Evolutionary conservation across 768 basidiomycete species (phyloP), one percentile per base, ranked within the genome.

Genomic region (Stropharia rugosoannulata): DNA sequence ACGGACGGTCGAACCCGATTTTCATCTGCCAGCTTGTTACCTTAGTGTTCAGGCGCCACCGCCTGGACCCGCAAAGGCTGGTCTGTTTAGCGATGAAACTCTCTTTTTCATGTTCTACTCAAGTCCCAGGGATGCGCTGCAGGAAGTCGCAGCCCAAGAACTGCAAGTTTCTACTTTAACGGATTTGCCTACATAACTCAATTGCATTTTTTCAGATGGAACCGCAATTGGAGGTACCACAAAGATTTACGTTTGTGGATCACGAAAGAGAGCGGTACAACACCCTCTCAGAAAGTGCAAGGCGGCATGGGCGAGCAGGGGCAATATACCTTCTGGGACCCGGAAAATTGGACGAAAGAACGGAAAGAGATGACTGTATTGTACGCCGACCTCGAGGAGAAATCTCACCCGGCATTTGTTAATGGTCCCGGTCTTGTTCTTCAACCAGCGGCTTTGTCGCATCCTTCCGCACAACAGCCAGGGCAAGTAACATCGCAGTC

Each of bases 61-160:
- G 44, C 89, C 91, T 37, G 90, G 90, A 4, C 87, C 90, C 50
- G 78, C 68, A 59, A 95, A 94, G 74, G 89, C 87, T 15, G 80
- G 82, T 1, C 84, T 87, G 48, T 96, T 98, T 73, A 90, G 89
- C 70, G 95, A 98, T 70, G 95, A 98, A 73, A 97, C 95, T 13
- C 75, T 98, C 25, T 97, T 98, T 74, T 96, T 93, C 80, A 95
- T 96, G 85, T 98, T 98, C 80, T 98, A 98, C 75, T 86, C 93
- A 54, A 87, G 85, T 72, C 93, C 95, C 55, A 78, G 91, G 65
- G 95, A 98, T 74, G 87, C 89, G 39, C 76, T 96, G 52, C 95
- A 98, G 71, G 95, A 98, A 73, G 83, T 94, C 49, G 95, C 95
- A 13, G 94, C 93, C 45, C 90, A 93, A 69, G 95, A 98, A 76